Percentiles rank a stretch among this genome's conserved stretches.
phyloP scores from a whole-genome alignment of 1,139 yeast species.

The Debaryomyces sp. region DNA sequence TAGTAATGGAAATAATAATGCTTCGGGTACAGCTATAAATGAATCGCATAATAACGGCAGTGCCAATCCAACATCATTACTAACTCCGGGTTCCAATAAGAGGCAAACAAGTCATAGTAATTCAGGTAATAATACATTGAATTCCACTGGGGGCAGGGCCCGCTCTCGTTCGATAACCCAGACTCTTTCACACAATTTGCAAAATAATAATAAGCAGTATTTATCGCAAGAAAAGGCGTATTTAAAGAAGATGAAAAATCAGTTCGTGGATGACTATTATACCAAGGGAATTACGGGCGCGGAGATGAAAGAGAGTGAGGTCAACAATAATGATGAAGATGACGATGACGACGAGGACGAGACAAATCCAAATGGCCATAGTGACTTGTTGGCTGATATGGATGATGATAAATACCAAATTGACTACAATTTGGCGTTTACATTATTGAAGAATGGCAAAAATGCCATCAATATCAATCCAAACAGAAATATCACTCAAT shows the following conservation, averaged over 20 bases:
- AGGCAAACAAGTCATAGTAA: constrained; percentile 1
- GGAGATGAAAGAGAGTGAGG: constrained; percentile 35
- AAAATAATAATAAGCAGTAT: constrained; percentile 40
- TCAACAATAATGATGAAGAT: constrained; percentile 26
- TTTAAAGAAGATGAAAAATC: constrained; percentile 64
- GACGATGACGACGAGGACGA: constrained; percentile 28
- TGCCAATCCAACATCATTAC: neutral
- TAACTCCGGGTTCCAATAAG: constrained; percentile 12
- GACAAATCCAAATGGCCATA: constrained; percentile 24
- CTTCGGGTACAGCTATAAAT: constrained; percentile 10
- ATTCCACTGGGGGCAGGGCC: constrained; percentile 13
- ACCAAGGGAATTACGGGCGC: constrained; percentile 60
- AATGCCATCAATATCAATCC: constrained; percentile 37
- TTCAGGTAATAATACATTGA: constrained; percentile 3
- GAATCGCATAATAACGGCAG: constrained; percentile 5
- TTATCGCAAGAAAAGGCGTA: constrained; percentile 72
- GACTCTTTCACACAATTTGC: constrained; percentile 21
- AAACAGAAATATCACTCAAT: constrained; percentile 40
- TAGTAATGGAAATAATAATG: constrained; percentile 4
- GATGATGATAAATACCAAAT: constrained; percentile 47
- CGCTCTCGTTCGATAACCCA: constrained; percentile 26
- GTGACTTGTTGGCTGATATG: constrained; percentile 43
- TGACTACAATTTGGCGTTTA: constrained; percentile 43
- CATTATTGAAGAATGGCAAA: constrained; percentile 33
- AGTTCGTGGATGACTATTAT: constrained; percentile 67